Conservation (phyloP, 306 rosid species). For the Abrus pulchellus region DNA sequence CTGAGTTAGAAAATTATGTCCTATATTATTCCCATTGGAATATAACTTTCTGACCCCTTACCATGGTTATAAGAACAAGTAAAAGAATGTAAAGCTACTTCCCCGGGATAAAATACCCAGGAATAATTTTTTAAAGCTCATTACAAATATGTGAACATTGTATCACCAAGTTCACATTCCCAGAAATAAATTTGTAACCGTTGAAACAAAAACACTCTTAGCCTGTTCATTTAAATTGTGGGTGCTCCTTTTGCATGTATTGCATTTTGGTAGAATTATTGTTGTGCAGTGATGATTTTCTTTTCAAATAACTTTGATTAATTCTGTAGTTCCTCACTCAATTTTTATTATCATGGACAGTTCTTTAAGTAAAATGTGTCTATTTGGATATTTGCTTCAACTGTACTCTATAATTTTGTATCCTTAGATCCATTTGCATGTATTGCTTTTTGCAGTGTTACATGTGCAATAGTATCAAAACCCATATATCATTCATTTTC, state of each 20-base stretch:
- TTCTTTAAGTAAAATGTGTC: conserved; percentile 8
- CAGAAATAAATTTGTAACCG: too few relatives aligned
- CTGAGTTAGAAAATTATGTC: too few relatives aligned
- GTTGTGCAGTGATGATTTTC: not conserved
- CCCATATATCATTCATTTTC: not conserved
- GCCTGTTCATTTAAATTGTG: not conserved
- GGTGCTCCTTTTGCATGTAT: conserved; percentile 1
- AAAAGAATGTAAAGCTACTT: too few relatives aligned
- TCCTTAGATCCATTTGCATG: conserved; percentile 18
- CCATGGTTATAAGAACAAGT: too few relatives aligned
- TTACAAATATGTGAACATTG: too few relatives aligned
- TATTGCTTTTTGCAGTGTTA: conserved; percentile 20
- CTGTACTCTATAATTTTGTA: not conserved
- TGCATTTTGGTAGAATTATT: conserved; percentile 10
- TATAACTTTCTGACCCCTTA: too few relatives aligned
- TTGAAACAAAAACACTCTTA: too few relatives aligned
- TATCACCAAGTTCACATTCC: too few relatives aligned
- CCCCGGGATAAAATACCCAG: too few relatives aligned
- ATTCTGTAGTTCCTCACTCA: conserved; percentile 22
- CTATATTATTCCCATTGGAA: too few relatives aligned
- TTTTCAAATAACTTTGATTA: conserved; percentile 21
- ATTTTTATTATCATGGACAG: conserved; percentile 32
- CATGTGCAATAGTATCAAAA: conserved; percentile 9
- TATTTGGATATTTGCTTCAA: conserved; percentile 24
- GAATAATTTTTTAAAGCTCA: too few relatives aligned